Conservation (phyloP, 108 stramenopile genomes). For the Cyclotella cryptica region DNA sequence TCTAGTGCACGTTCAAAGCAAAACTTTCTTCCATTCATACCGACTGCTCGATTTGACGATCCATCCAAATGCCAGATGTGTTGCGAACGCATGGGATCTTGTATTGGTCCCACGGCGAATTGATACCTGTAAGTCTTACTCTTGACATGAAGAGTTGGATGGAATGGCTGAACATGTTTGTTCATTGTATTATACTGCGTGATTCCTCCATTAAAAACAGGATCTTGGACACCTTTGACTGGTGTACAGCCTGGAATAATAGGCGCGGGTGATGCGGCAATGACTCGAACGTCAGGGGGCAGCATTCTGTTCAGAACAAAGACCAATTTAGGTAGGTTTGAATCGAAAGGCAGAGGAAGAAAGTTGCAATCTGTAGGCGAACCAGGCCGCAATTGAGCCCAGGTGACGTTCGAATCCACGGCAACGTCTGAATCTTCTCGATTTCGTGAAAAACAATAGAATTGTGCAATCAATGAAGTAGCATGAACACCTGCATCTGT, state of each 20-base stretch:
- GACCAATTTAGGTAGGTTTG: slow-evolving; percentile 61
- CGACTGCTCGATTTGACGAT: slow-evolving; percentile 48
- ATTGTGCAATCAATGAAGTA: slow-evolving; percentile 66
- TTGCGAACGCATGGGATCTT: slow-evolving; percentile 68
- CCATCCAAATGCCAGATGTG: slow-evolving; percentile 69
- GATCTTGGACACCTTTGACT: slow-evolving; percentile 3
- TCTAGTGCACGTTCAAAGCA: slow-evolving; percentile 38
- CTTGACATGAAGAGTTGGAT: slow-evolving; percentile 70
- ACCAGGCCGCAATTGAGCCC: slow-evolving; percentile 38
- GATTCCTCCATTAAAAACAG: background rate
- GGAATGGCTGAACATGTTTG: slow-evolving; percentile 51
- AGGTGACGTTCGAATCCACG: slow-evolving; percentile 7
- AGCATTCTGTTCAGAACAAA: slow-evolving; percentile 83
- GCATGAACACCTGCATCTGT: slow-evolving; percentile 90
- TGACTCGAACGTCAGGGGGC: slow-evolving; percentile 71
- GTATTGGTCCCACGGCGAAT: slow-evolving; percentile 63
- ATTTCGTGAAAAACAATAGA: slow-evolving; percentile 61
- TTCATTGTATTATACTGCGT: background rate
- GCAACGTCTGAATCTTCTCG: background rate
- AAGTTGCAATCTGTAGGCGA: slow-evolving; percentile 67
- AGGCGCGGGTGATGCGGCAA: slow-evolving; percentile 63
- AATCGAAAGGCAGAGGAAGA: slow-evolving; percentile 66
- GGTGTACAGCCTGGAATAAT: slow-evolving; percentile 9
- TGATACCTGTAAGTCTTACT: slow-evolving; percentile 78
- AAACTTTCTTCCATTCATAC: slow-evolving; percentile 55